Evolutionary conservation across 805 yeast species (phyloP).

Genomic region (Ogataea allantospora): DNA sequence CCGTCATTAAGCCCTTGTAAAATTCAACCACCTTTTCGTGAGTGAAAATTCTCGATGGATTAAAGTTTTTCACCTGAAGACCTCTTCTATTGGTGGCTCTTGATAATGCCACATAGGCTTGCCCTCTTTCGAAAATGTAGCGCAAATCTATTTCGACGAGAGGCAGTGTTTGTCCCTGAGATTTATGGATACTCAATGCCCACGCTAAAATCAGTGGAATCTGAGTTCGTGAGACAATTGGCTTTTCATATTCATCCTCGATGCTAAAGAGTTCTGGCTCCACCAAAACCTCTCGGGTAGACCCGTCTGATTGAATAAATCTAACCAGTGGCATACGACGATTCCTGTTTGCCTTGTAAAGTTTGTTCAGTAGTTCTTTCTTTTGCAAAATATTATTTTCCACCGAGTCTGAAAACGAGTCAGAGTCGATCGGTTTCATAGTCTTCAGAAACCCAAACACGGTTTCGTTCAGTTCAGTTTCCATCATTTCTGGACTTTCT

Average conservation of each 20-base stretch:
- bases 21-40: slow-evolving; percentile 71
- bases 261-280: slow-evolving; percentile 81
- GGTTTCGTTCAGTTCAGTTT: slow-evolving; percentile 39
- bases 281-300: slow-evolving; percentile 70
- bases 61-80: slow-evolving; percentile 75
- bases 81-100: slow-evolving; percentile 81
- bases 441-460: slow-evolving; percentile 48
- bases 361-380: slow-evolving; percentile 39
- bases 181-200: slow-evolving; percentile 93
- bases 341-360: slow-evolving; percentile 45
- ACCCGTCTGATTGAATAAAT: slow-evolving; percentile 69
- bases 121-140: slow-evolving; percentile 84
- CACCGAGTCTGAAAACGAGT: slow-evolving; percentile 24
- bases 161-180: slow-evolving; percentile 89
- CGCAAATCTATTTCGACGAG: slow-evolving; percentile 74
- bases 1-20: slow-evolving; percentile 49
- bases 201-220: slow-evolving; percentile 91
- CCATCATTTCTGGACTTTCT: slow-evolving; percentile 22
- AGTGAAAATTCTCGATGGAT: slow-evolving; percentile 59
- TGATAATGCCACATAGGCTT: slow-evolving; percentile 92
- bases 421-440: slow-evolving; percentile 8
- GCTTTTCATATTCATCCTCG: slow-evolving; percentile 68
- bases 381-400: slow-evolving; percentile 43
- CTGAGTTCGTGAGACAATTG: slow-evolving; percentile 72
- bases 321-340: slow-evolving; percentile 72